phyloP scores from a whole-genome alignment of 139 green algal genomes.

The Protoeuglena noctilucae region DNA sequence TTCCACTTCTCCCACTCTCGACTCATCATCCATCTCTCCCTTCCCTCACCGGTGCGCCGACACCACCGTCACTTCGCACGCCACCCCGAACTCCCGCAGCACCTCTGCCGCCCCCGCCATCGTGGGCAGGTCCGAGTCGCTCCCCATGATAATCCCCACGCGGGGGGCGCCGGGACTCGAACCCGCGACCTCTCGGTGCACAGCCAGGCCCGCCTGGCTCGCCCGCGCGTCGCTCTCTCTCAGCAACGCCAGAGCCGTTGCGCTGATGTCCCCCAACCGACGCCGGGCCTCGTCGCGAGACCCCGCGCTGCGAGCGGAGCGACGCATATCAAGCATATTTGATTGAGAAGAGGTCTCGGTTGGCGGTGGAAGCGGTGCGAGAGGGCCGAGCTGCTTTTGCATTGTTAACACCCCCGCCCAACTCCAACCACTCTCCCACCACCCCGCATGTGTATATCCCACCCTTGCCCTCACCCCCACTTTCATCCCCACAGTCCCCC shows the following conservation, averaged over 20 bases:
- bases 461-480: no score
- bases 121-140: slow-evolving; percentile 78
- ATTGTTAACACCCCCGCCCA: no score
- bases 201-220: slow-evolving; percentile 3
- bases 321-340: no score
- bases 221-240: slow-evolving; percentile 1
- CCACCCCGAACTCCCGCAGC: slow-evolving; percentile 25
- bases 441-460: no score
- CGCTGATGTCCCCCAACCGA: slow-evolving; percentile 40
- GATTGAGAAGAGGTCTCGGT: no score
- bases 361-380: no score
- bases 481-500: no score
- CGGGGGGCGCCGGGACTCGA: slow-evolving; percentile 3
- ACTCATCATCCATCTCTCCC: no score
- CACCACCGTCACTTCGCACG: slow-evolving; percentile 59
- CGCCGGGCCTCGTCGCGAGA: slow-evolving; percentile 20
- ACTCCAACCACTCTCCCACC: no score
- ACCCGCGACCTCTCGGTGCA: not conserved
- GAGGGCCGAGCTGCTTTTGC: no score
- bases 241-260: slow-evolving; percentile 16
- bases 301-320: no score
- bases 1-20: no score
- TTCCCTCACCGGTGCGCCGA: slow-evolving; percentile 87
- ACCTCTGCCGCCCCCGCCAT: slow-evolving; percentile 68
- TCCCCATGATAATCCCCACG: slow-evolving; percentile 98